A percentile compares a stretch with the other conserved stretches of the same genome.
phyloP scores from a whole-genome alignment of 106 monocot species.

The Dendrobium catenatum region DNA sequence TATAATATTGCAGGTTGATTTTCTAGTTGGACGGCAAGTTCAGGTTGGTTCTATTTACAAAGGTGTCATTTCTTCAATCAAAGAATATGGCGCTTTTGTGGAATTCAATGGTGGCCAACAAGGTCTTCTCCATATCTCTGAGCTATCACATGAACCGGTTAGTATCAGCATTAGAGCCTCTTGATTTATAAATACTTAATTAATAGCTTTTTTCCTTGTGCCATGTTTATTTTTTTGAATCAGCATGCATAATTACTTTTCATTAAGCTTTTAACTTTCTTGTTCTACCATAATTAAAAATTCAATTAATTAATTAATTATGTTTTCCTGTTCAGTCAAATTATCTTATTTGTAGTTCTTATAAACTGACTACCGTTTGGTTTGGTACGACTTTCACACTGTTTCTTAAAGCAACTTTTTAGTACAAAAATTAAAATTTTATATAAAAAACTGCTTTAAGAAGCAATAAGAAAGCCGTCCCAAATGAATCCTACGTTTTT shows the following conservation, averaged over 20 bases:
- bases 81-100: slow-evolving; percentile 97
- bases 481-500: too few species aligned
- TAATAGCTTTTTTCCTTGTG: neutral
- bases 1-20: slow-evolving; percentile 52
- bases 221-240: neutral
- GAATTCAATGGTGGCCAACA: slow-evolving; percentile 91
- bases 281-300: neutral
- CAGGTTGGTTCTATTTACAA: slow-evolving; percentile 86
- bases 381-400: too few species aligned
- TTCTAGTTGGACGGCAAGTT: slow-evolving; percentile 72
- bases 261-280: neutral
- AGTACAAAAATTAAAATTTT: too few species aligned
- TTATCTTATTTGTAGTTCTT: too few species aligned
- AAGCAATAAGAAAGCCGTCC: too few species aligned
- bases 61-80: slow-evolving; percentile 74
- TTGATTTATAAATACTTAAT: neutral
- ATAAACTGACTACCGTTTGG: too few species aligned
- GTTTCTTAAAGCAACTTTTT: too few species aligned
- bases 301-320: too few species aligned
- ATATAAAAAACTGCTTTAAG: too few species aligned
- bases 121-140: slow-evolving; percentile 91
- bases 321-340: too few species aligned
- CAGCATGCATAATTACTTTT: neutral
- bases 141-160: slow-evolving; percentile 80
- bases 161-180: neutral